Percentiles rank a stretch among this genome's conserved stretches.
Evolutionary conservation across 2,329 filamentous ascomycete genomes (phyloP).

Genomic region (Triangularia verruculosa): DNA sequence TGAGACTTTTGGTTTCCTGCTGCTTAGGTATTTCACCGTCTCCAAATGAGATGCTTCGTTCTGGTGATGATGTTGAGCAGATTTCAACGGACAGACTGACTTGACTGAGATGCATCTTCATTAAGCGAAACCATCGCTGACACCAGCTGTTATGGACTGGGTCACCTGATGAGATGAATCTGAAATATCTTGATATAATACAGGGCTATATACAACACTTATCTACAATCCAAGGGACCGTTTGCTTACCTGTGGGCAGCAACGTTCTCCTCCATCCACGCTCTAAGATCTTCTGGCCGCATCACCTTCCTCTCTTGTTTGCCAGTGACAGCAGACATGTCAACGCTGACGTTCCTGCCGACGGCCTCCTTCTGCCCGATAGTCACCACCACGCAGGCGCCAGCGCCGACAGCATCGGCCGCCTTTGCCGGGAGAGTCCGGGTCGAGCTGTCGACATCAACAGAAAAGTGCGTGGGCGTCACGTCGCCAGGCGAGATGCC

Average conservation of each 20-base stretch:
- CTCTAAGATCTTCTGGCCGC: constrained; percentile 43
- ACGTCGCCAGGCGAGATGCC: constrained; percentile 47
- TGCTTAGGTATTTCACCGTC: no score
- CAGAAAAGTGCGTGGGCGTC: constrained; percentile 58
- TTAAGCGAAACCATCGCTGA: no score
- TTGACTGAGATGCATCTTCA: no score
- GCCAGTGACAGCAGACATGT: constrained; percentile 37
- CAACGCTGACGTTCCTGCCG: constrained; percentile 53
- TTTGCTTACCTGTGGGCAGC: constrained; percentile 47
- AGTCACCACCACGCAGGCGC: constrained; percentile 71
- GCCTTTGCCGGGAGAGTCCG: constrained; percentile 76
- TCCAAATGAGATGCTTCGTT: no score
- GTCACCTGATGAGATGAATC: no score
- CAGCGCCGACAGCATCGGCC: constrained; percentile 61
- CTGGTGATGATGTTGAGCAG: no score
- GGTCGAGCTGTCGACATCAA: constrained; percentile 67
- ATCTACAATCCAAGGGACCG: no score
- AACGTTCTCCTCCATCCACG: constrained; percentile 45
- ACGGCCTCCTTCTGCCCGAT: constrained; percentile 66
- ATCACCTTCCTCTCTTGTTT: constrained; percentile 39
- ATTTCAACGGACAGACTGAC: no score
- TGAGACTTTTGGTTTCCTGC: no score
- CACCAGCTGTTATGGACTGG: no score
- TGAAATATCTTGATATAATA: no score
- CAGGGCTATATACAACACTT: neutral